A percentile compares a stretch with the other conserved stretches of the same genome.
Conservation (phyloP, 2,329 filamentous ascomycete species). For the Lizonia empirigonia region DNA sequence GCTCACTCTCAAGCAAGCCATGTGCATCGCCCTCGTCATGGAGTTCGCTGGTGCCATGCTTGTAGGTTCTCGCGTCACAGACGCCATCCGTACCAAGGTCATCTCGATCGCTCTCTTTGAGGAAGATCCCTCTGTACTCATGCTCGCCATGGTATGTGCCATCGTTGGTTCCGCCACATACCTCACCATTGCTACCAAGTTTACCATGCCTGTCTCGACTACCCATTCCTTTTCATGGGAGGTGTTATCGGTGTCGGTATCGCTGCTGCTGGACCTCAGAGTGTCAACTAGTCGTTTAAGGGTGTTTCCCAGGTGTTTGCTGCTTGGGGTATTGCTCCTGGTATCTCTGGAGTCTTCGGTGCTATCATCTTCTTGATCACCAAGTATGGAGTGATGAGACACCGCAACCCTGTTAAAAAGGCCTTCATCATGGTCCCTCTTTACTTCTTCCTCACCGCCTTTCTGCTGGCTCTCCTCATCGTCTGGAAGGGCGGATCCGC, state of each 20-base stretch:
- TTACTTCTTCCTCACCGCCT: conserved; percentile 63
- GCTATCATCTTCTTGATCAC: conserved; percentile 62
- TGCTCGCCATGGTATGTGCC: conserved; percentile 62
- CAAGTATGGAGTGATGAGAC: conserved; percentile 62
- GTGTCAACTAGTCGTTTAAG: conserved; percentile 62
- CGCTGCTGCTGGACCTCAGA: conserved; percentile 58
- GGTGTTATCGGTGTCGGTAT: conserved; percentile 54
- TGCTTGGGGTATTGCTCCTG: conserved; percentile 66
- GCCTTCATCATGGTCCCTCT: conserved; percentile 58
- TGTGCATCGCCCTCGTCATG: conserved; percentile 52
- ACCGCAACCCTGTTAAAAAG: conserved; percentile 59
- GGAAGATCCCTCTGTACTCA: conserved; percentile 54
- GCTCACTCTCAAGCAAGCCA: conserved; percentile 55
- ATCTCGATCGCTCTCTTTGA: conserved; percentile 54
- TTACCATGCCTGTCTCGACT: conserved; percentile 61
- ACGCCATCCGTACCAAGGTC: conserved; percentile 57
- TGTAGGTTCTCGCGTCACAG: conserved; percentile 49
- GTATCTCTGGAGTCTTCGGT: conserved; percentile 60
- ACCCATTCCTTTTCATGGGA: conserved; percentile 56
- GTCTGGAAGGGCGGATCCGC: conserved; percentile 55
- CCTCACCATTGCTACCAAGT: conserved; percentile 58
- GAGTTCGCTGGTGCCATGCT: conserved; percentile 54
- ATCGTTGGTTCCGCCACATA: conserved; percentile 59
- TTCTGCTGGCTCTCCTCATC: conserved; percentile 55
- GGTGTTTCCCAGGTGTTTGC: conserved; percentile 64